These are phyloP conservation scores for Coniochaeta ligniaria DNA, from an alignment of 2,329 filamentous ascomycete species.

Conservation along the genomic window DNA sequence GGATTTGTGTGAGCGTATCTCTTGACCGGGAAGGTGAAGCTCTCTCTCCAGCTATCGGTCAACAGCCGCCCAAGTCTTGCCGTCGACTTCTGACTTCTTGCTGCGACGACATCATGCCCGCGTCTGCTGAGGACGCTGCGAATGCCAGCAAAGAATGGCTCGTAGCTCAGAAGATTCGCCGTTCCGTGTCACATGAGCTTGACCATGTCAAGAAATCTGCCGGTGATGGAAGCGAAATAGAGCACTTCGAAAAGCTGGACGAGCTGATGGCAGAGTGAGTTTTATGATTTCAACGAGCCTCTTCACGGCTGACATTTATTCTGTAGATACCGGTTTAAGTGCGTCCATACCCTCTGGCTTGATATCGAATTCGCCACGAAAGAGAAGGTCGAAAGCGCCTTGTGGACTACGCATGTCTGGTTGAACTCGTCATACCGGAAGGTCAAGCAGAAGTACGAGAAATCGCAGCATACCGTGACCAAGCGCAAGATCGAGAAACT, in stretches of 20 bases:
- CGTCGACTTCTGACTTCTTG: neutral
- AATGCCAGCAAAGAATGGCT: constrained; percentile 18
- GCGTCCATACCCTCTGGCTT: constrained; percentile 64
- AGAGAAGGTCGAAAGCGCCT: constrained; percentile 57
- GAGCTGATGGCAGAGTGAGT: constrained; percentile 33
- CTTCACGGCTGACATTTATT: neutral
- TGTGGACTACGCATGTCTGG: constrained; percentile 74
- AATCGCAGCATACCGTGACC: constrained; percentile 47
- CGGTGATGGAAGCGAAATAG: constrained; percentile 27
- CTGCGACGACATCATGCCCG: neutral
- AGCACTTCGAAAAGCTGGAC: constrained; percentile 36
- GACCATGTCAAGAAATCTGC: constrained; percentile 30
- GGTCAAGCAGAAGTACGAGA: constrained; percentile 49
- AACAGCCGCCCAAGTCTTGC: neutral
- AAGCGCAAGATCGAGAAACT: constrained; percentile 74
- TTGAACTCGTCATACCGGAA: constrained; percentile 76
- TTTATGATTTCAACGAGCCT: neutral
- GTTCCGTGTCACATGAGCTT: constrained; percentile 33
- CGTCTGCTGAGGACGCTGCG: neutral
- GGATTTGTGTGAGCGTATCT: constrained; percentile 21
- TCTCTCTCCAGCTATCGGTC: neutral
- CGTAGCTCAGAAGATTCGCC: constrained; percentile 33
- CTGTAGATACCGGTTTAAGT: constrained; percentile 48
- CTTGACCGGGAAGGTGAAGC: constrained; percentile 13
- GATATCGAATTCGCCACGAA: constrained; percentile 61